Evolutionary conservation across 176 grass and related monocot species (phyloP), one percentile per base, ranked within the genome.

Genomic region (Urochloa ruziziensis): DNA sequence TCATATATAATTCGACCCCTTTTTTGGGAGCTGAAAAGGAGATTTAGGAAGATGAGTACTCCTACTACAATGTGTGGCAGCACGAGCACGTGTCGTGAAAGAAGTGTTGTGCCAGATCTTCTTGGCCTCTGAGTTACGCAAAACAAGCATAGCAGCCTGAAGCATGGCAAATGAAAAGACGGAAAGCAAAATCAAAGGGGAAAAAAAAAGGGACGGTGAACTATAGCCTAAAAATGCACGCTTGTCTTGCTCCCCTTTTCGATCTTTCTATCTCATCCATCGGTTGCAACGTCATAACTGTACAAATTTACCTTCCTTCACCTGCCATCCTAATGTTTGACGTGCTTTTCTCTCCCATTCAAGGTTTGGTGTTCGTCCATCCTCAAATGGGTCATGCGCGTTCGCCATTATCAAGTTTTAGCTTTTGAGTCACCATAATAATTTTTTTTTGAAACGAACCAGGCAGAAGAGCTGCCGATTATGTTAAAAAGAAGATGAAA

Each of bases 81-180:
- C 4, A 19, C 25, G 54, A 83, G n/a, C 2, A 75, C 36, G 30
- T 69, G 18, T 3, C 73, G 19, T 57, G 36, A 85, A 47, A 62
- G 74, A 40, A 77, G 30, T 36, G 3, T 10, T 53, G 15, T 43
- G 24, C 17, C 28, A 48, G 35, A 84, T 33, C 72, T 84, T 57
- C 72, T 53, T 76, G 82, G 52, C 53, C 71, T 76, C 21, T 16
- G 53, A 62, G 75, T 32, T 62, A 86, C 42, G 75, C 65, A 72
- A 72, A 18, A 24, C 2, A 77, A 78, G 82, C 1, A 43, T 24
- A 25, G 16, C 25, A 19, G 43, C 7, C 33, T 66, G n/a, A 67
- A 67, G 59, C 72, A 67, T 44, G 56, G 35, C 0, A 46, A 83
- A 47, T 11, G 27, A 18, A 35, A 33, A 35, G 24, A 17, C 47